Conservation (phyloP, 331 rosid species). For the Acacia pycnantha region DNA sequence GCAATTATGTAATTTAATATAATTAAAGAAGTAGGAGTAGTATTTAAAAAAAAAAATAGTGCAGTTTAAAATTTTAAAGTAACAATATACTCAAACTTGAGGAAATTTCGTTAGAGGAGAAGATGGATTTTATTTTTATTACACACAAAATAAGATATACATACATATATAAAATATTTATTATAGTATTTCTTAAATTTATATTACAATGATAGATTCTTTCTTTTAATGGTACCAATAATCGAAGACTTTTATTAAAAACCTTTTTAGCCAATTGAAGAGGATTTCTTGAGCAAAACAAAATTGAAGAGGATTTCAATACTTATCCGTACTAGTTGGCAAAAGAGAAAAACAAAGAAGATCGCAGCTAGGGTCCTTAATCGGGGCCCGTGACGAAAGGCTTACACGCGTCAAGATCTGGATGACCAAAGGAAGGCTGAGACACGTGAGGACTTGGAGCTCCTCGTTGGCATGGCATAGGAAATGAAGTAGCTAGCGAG, state of each 20-base stretch:
- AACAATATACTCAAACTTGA: neutral
- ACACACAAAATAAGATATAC: neutral
- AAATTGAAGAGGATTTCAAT: neutral
- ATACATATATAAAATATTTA: neutral
- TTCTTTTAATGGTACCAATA: too few species aligned
- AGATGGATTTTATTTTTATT: too few species aligned
- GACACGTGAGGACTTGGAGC: slow-evolving; percentile 16
- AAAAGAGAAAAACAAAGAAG: neutral
- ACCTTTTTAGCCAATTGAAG: neutral
- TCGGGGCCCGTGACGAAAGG: neutral
- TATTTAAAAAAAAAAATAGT: neutral
- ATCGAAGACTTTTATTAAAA: neutral
- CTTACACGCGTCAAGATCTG: slow-evolving; percentile 9
- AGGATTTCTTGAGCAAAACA: too few species aligned
- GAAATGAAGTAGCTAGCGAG: neutral
- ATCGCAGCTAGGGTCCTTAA: neutral
- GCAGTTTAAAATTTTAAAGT: neutral
- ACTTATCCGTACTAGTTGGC: neutral
- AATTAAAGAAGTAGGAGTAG: neutral
- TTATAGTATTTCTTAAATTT: neutral
- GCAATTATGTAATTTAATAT: neutral
- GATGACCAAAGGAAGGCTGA: neutral
- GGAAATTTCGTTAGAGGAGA: too few species aligned
- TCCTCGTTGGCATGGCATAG: slow-evolving; percentile 9
- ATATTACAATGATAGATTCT: too few species aligned